A percentile compares a stretch with the other conserved stretches of the same genome.
These are phyloP conservation scores for Citrus maxima DNA, from an alignment of 345 rosid species.

Conservation along the genomic window DNA sequence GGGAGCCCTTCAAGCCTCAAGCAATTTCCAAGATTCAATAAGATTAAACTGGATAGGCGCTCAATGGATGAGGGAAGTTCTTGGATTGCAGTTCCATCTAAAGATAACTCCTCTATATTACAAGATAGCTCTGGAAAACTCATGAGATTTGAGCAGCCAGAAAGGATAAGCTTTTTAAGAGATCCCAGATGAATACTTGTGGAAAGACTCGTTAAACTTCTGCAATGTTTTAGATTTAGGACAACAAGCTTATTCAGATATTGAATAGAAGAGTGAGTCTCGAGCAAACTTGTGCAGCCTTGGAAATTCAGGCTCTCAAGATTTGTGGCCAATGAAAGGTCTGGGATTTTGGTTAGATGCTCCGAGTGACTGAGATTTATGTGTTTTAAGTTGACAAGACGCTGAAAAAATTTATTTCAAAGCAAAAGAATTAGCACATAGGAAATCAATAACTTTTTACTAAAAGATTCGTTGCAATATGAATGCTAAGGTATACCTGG, in stretches of 20 bases:
- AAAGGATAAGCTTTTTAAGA: no score
- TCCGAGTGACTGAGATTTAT: neutral
- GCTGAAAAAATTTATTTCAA: neutral
- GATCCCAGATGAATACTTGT: no score
- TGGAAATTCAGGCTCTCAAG: no score
- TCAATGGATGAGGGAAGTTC: neutral
- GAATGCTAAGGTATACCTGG: neutral
- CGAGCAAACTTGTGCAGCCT: neutral
- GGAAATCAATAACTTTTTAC: neutral
- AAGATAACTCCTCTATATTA: neutral
- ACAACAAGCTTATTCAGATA: neutral
- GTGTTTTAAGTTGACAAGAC: neutral
- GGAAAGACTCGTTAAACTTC: no score
- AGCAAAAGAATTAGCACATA: neutral
- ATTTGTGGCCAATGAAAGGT: neutral
- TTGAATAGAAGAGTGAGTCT: neutral
- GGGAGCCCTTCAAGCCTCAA: neutral
- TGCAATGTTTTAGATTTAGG: no score
- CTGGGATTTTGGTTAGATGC: neutral
- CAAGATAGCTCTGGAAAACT: no score
- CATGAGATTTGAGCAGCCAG: no score
- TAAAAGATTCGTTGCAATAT: fast-evolving
- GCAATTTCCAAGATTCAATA: neutral
- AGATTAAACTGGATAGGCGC: neutral
- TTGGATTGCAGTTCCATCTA: neutral